A percentile compares a stretch with the other conserved stretches of the same genome.
Conservation (phyloP, 345 rosid species). For the Carallia brachiata region DNA sequence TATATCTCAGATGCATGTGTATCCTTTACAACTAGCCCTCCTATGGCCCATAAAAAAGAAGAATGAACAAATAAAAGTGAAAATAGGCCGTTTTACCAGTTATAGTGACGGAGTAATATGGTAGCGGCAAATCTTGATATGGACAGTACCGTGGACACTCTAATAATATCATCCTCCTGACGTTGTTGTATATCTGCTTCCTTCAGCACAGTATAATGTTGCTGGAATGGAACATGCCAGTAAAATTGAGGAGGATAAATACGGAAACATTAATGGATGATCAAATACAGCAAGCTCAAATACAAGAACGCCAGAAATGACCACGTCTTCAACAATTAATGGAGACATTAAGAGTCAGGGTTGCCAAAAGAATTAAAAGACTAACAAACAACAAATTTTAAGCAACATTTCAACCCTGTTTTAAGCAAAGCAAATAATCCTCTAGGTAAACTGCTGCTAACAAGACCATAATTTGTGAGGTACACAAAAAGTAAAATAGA, state of each 20-base stretch:
- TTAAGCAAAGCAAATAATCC: too few relatives aligned
- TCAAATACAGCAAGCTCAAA: neutral
- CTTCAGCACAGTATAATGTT: conserved; percentile 53
- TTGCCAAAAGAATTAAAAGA: too few relatives aligned
- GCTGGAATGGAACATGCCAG: conserved; percentile 46
- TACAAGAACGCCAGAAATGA: neutral
- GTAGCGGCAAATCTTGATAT: conserved; percentile 61
- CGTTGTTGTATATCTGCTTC: conserved; percentile 65
- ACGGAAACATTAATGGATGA: neutral
- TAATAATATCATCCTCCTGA: conserved; percentile 69
- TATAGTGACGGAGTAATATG: conserved; percentile 62
- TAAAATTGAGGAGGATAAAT: neutral
- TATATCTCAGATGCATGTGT: neutral
- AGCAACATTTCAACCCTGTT: too few relatives aligned
- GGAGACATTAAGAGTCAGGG: too few relatives aligned
- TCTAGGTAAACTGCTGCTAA: too few relatives aligned
- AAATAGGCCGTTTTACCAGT: conserved; percentile 48
- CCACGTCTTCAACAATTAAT: too few relatives aligned
- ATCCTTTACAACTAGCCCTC: neutral
- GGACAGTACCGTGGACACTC: conserved; percentile 77
- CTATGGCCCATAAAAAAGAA: neutral
- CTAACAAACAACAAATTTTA: too few relatives aligned
- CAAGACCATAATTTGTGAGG: too few relatives aligned
- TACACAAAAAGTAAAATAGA: too few relatives aligned
- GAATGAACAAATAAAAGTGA: neutral